Conservation (phyloP, 2,329 filamentous ascomycete genomes). For the Aspergillus eucalypticola region DNA sequence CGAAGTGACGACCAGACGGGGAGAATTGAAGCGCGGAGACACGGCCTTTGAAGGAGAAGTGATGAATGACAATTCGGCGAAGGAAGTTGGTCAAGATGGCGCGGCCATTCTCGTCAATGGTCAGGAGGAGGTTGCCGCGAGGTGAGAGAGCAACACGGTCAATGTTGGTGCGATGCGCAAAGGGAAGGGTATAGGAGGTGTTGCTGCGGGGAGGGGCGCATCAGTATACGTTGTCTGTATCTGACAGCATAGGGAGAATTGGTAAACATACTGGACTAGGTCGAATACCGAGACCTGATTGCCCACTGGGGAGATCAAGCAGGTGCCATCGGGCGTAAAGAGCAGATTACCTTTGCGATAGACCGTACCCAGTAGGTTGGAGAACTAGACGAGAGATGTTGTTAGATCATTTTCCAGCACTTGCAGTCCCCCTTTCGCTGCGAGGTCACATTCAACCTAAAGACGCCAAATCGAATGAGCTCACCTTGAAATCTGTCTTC, state of each 20-base stretch:
- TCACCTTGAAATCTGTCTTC: conserved; percentile 99
- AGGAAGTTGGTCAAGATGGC: conserved; percentile 90
- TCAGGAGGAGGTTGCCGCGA: conserved; percentile 85
- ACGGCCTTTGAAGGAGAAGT: conserved; percentile 89
- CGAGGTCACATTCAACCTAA: background rate
- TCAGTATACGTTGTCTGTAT: background rate
- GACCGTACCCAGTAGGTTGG: conserved; percentile 95
- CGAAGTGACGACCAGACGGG: conserved; percentile 87
- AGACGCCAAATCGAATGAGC: background rate
- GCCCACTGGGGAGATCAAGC: conserved; percentile 91
- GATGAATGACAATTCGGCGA: conserved; percentile 81
- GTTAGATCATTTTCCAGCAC: background rate
- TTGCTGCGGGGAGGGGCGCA: conserved; percentile 30
- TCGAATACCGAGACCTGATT: conserved; percentile 97
- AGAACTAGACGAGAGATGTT: conserved; percentile 65
- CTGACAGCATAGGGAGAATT: background rate
- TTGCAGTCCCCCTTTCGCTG: background rate
- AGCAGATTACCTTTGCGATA: conserved; percentile 97
- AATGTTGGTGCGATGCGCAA: conserved; percentile 93
- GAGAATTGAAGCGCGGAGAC: conserved; percentile 87
- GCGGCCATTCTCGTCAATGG: conserved; percentile 90
- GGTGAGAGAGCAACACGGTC: conserved; percentile 83
- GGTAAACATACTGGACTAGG: conserved; percentile 72
- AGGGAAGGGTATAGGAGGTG: conserved; percentile 57
- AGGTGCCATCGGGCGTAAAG: conserved; percentile 94